Evolutionary conservation across 306 rosid species (phyloP), one percentile per base, ranked within the genome.

Genomic region (Astragalus glycyphyllos): DNA sequence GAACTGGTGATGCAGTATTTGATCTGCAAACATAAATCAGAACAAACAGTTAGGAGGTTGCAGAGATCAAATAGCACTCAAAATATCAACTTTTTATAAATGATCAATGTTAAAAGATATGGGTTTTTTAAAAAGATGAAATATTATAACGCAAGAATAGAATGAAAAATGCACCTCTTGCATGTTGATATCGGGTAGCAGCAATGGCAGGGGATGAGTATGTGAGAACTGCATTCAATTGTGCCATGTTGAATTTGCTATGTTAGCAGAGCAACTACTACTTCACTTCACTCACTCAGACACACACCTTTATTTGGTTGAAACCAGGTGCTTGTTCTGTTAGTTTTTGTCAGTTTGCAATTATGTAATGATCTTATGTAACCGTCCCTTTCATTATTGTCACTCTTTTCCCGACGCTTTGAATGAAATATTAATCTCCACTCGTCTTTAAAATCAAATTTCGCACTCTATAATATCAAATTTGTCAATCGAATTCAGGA

Each of bases 1-100:
- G 7, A 50, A 51, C 16, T 23, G 34, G 5, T 69, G 77, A 82
- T 82, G 73, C 86, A 1, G 85, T 79, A 74, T 84, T 3, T 50
- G 37, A 6, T 68, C 63, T 68, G 37, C 63, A 54, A 38, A n/a
- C 62, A 68, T 5, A 68, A 37, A 68, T 16, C 35, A 50, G 1
- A 8, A 14, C n/a, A 48, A 45, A 42, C 7, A 64, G 40, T 44
- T 44, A 64, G 20, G 23, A 3, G n/a, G 35, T 14, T 15, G 49
- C 12, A 26, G 49, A 63, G 10, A 42, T 3, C 53, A 63, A 26
- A 45, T 11, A 29, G 44, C 20, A 45, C 29, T 65, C 13, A 64
- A 45, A 64, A 59, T 64, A 3, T 23, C 40, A 20, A 44, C 55
- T 64, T 45, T 64, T 64, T 14, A 42, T 13, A 32, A 44, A 7